Evolutionary conservation across 2,329 filamentous ascomycete species (phyloP).

Genomic region (Cryphonectria carpinicola): DNA sequence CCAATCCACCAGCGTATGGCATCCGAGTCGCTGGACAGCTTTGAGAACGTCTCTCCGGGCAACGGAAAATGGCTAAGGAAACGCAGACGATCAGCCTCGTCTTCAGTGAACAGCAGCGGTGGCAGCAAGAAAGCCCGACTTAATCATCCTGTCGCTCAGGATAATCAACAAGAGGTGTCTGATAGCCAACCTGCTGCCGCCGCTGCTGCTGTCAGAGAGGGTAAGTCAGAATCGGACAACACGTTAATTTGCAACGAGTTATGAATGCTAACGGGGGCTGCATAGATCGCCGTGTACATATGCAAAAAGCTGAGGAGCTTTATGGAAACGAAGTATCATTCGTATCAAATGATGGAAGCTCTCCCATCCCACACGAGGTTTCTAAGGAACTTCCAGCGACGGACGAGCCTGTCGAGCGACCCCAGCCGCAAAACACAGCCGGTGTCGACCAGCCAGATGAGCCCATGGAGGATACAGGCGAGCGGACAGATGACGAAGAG

Average conservation of each 20-base stretch:
- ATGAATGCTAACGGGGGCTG: neutral
- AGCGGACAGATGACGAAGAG: conserved; percentile 22
- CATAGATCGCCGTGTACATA: conserved; percentile 8
- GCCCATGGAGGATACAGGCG: conserved; percentile 1
- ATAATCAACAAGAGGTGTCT: conserved; percentile 28
- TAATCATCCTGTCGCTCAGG: conserved; percentile 22
- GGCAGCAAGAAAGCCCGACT: conserved; percentile 36
- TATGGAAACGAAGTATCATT: conserved; percentile 10
- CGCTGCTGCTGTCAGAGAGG: conserved; percentile 6
- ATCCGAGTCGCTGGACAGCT: conserved; percentile 31
- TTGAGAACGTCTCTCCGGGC: conserved; percentile 25
- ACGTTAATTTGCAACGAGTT: neutral
- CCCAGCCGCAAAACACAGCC: neutral
- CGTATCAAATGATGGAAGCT: neutral
- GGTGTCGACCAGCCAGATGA: neutral
- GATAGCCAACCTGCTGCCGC: conserved; percentile 31
- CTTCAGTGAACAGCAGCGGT: conserved; percentile 31
- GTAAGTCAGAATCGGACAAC: neutral
- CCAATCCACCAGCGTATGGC: conserved; percentile 23
- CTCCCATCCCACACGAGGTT: neutral
- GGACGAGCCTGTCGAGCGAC: neutral
- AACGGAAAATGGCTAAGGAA: conserved; percentile 32
- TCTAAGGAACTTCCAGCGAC: conserved; percentile 10
- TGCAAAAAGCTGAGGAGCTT: conserved; percentile 2
- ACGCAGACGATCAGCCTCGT: conserved; percentile 35